A percentile compares a stretch with the other conserved stretches of the same genome.
Evolutionary conservation across 805 yeast genomes (phyloP).

Genomic region (Monosporozyma yasuniensis): DNA sequence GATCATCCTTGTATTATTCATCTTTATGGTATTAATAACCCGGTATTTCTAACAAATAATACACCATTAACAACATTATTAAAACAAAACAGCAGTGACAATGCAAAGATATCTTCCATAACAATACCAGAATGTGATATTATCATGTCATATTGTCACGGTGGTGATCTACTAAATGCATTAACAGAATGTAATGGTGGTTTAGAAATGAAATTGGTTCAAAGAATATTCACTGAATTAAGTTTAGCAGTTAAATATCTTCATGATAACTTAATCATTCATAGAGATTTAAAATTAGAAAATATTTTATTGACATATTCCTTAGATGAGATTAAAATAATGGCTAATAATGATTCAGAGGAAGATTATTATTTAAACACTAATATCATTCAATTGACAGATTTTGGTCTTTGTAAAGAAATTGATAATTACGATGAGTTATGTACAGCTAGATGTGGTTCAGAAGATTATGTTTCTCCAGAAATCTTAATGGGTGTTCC

Average conservation of each 20-base stretch:
- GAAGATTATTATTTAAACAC: conserved; percentile 1
- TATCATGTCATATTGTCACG: conserved; percentile 67
- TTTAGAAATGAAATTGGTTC: conserved; percentile 42
- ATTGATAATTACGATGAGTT: conserved; percentile 48
- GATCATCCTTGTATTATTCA: conserved; percentile 64
- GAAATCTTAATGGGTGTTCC: conserved; percentile 84
- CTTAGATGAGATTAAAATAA: conserved; percentile 24
- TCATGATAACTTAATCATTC: conserved; percentile 63
- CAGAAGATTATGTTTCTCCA: conserved; percentile 94
- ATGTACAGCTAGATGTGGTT: conserved; percentile 85
- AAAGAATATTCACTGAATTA: conserved; percentile 62
- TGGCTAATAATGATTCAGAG: neutral
- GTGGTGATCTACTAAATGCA: conserved; percentile 77
- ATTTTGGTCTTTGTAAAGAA: conserved; percentile 78
- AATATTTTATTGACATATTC: conserved; percentile 51
- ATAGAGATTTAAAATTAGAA: conserved; percentile 87
- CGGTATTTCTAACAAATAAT: conserved; percentile 16
- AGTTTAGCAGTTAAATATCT: conserved; percentile 61
- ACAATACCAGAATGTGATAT: conserved; percentile 34
- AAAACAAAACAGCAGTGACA: conserved; percentile 12
- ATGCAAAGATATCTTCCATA: neutral
- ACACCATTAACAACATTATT: conserved; percentile 25
- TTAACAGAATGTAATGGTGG: conserved; percentile 34
- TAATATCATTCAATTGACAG: conserved; percentile 57
- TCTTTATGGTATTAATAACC: conserved; percentile 41